Evolutionary conservation across 257 asterid genomes (phyloP), one percentile per base, ranked within the genome.

Genomic region (Fraxinus anomala): DNA sequence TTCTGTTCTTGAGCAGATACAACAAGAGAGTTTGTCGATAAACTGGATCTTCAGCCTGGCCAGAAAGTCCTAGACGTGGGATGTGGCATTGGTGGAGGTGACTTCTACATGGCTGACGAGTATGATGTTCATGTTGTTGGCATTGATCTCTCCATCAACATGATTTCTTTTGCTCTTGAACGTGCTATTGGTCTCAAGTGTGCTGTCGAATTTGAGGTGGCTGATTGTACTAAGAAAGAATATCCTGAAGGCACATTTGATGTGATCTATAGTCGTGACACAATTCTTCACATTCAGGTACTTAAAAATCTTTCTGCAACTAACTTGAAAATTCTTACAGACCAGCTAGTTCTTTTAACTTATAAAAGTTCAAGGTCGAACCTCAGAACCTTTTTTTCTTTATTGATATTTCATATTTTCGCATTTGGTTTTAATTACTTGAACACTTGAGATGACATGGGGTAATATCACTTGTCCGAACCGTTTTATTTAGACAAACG

Each of bases 61-160:
- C 97, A 96, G 81, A 96, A 89, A 72, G 96, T 93, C 59, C 94
- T 96, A 47, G 99, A 96, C 77, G 98, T 96, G 73, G 99, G 99
- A 26, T 96, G 99, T 86, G 98, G 99, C 24, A 96, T 96, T 81
- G 99, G 98, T 63, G 99, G 99, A 78, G 99, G 99, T 42, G 97
- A 96, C 79, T 92, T 93, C 80, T 96, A 88, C 89, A 93, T 96
- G 98, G 97, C 99, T 44, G 95, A 96, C 12, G 85, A 89, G 51
- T 93, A 87, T 11, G 97, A 91, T 76, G 97, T 89, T 81, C 94
- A 96, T 81, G 98, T 96, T 21, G 96, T 96, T 49, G 99, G 91
- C 79, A 93, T 96, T 47, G 99, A 96, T 79, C 94, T 93, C 83
- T 96, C 98, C 5, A 68, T 93, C 83, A 93, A 96, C 80, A 96